Percentiles rank a stretch among this genome's conserved stretches.
Evolutionary conservation across 176 grass and related monocot species (phyloP).

Genomic region (Aechmea fasciata): DNA sequence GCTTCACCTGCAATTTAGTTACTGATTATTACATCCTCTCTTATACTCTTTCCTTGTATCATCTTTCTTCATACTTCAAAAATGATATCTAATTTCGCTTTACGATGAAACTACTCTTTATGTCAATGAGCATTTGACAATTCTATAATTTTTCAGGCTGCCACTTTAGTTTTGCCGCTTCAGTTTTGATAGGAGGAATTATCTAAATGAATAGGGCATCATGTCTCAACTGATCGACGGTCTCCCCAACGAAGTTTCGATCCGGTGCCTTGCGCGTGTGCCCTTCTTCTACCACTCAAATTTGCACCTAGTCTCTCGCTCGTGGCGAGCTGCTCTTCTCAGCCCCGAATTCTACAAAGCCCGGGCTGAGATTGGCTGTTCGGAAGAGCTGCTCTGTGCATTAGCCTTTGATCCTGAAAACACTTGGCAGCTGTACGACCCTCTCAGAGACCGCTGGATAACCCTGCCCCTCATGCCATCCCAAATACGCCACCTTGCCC

Average conservation of each 20-base stretch:
- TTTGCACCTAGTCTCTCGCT: conserved; percentile 72
- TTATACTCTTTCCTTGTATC: neutral
- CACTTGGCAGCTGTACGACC: conserved; percentile 93
- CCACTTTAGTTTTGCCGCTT: neutral
- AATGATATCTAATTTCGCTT: neutral
- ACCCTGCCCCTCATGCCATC: conserved; percentile 91
- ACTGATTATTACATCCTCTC: neutral
- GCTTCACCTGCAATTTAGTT: neutral
- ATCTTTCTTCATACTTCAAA: neutral
- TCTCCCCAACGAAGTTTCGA: conserved; percentile 86
- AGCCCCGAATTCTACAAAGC: conserved; percentile 50
- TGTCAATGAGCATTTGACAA: neutral
- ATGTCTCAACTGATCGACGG: conserved; percentile 60
- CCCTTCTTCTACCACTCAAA: conserved; percentile 61
- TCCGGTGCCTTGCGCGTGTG: conserved; percentile 81
- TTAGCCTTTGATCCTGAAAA: conserved; percentile 96
- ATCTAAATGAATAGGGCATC: conserved; percentile 14
- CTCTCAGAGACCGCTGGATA: conserved; percentile 76
- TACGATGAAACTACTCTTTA: neutral
- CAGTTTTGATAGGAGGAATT: neutral
- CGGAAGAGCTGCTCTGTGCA: conserved; percentile 81
- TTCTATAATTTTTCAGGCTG: conserved; percentile 1
- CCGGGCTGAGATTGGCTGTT: conserved; percentile 38
- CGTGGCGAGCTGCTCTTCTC: conserved; percentile 58
- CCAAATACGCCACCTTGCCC: conserved; percentile 79